Conservation (phyloP, 2,329 filamentous ascomycete species). For the Chaetomium sp. region DNA sequence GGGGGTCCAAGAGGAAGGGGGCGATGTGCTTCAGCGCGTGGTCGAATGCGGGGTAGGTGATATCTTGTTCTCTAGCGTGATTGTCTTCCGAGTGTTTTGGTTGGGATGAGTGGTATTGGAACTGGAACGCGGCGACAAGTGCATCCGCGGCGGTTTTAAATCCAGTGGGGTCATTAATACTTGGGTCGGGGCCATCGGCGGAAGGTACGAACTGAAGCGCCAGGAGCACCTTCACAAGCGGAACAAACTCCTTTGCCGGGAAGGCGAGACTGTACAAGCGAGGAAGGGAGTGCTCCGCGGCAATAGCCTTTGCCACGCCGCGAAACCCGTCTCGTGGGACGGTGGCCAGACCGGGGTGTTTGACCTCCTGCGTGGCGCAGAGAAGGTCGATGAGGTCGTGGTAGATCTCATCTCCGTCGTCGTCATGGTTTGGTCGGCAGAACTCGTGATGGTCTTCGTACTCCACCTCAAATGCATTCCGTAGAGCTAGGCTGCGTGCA, state of each 20-base stretch:
- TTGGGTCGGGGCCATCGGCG: background rate
- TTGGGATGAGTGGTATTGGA: background rate
- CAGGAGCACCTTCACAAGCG: background rate
- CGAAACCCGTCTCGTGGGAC: background rate
- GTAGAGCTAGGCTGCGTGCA: background rate
- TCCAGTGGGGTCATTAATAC: background rate
- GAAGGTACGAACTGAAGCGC: background rate
- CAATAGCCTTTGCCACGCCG: background rate
- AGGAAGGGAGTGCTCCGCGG: background rate
- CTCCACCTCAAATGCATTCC: background rate
- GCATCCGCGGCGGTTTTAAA: background rate
- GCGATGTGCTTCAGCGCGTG: background rate
- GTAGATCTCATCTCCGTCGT: background rate
- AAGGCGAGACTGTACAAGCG: background rate
- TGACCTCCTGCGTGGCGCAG: background rate
- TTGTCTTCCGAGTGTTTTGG: background rate
- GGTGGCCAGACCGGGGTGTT: background rate
- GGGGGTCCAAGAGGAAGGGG: background rate
- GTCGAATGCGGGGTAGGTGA: background rate
- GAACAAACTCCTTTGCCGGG: background rate
- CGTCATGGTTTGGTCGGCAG: background rate
- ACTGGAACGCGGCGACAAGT: background rate
- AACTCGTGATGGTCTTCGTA: background rate
- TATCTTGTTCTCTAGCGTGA: background rate
- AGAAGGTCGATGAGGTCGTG: background rate